Evolutionary conservation across 129 eudicot genomes (phyloP).

Genomic region (Oenanthe sinensis): DNA sequence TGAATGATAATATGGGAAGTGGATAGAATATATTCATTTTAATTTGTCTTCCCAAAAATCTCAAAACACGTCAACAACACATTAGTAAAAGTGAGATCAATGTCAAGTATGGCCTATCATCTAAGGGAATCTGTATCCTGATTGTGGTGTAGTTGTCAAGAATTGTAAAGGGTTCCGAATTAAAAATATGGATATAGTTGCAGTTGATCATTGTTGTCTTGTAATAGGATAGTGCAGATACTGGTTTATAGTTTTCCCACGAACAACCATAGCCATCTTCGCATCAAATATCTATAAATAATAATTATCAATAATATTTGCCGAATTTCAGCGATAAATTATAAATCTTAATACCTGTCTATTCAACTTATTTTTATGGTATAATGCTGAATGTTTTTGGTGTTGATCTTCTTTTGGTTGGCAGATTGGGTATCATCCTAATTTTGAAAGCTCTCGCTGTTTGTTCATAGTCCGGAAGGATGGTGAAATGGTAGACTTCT

Average conservation of each 20-base stretch:
- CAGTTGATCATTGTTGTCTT: background rate
- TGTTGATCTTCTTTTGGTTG: constrained; percentile 12
- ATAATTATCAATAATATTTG: background rate
- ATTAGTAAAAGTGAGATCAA: background rate
- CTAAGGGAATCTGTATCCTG: background rate
- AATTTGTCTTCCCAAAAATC: background rate
- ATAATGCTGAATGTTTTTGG: background rate
- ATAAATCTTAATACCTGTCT: background rate
- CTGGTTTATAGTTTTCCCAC: background rate
- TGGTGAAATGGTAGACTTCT: constrained; percentile 77
- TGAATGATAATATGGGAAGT: background rate
- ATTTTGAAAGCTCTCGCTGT: constrained; percentile 77
- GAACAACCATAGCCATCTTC: background rate
- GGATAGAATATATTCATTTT: background rate
- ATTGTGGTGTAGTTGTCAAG: background rate
- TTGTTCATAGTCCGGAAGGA: constrained; percentile 80
- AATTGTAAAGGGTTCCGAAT: background rate
- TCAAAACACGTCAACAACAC: background rate
- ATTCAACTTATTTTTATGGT: background rate
- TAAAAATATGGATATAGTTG: background rate
- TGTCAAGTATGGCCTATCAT: background rate
- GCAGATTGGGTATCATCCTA: constrained; percentile 92
- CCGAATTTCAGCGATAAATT: background rate
- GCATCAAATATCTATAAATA: background rate
- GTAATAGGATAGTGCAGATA: background rate